Evolutionary conservation across 2,329 filamentous ascomycete species (phyloP), one percentile per base, ranked within the genome.

Genomic region (Trichoderma pleuroti): DNA sequence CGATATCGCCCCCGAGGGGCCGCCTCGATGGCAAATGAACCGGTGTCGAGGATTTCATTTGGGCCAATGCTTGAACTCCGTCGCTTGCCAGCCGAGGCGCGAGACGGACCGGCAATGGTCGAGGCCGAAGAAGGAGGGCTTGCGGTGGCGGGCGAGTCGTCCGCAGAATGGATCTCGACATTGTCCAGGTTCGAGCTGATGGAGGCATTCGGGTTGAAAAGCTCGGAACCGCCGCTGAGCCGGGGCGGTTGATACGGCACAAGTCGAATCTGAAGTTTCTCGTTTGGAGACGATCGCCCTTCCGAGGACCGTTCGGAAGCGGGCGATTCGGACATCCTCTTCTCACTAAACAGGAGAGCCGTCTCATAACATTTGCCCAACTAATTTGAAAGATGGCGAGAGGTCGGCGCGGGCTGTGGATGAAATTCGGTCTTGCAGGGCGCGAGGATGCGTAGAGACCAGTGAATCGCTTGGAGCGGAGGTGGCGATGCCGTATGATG

Each of bases 181-280:
- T 68, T 73, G 49, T 24, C 56, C 12, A 34, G 56, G 21, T 42
- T 8, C 21, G 65, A 68, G 26, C 26, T 28, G 36, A 30, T 12
- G 30, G 46, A 14, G 3, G 56, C 21, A n/a, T 60, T 30, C 5
- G 46, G 39, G 18, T 68, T 52, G 56, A 68, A 59, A 9, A 59
- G 65, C 39, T 49, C 42, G 56, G 78, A 77, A 26, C 72, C 77
- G 71, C 79, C 80, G 68, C 76, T 78, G 62, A 82, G 72, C 49
- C 79, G 77, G 61, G 80, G 79, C 32, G 81, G 81, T 65, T 76
- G 81, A 70, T 82, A 82, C 14, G 81, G 80, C 36, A 82, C 81
- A 18, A 82, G 69, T n/a, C 81, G 78, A 56, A 82, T 81, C 70
- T 79, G 77, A 5, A 78, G 76, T 68, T 75, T 76, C 66, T 77